Percentiles rank a stretch among this genome's conserved stretches.
Conservation (phyloP, 2,329 filamentous ascomycete genomes). For the Chaetomiaceae sp. region DNA sequence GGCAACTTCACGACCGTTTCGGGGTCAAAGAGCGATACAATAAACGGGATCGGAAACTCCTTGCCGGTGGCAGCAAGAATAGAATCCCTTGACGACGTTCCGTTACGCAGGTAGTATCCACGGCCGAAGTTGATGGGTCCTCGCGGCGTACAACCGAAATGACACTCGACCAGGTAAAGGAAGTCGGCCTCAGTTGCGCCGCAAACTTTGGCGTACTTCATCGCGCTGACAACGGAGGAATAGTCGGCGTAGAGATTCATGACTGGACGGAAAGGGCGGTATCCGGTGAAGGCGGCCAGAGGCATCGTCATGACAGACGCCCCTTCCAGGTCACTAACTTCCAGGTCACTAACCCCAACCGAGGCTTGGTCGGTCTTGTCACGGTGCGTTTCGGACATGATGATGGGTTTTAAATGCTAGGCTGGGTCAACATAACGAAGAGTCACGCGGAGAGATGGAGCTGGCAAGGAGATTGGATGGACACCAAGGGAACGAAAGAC, state of each 20-base stretch:
- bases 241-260: conserved; percentile 15
- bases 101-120: conserved; percentile 18
- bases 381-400: not conserved
- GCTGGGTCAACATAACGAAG: too few relatives aligned
- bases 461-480: too few relatives aligned
- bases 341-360: not conserved
- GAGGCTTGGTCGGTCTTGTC: not conserved
- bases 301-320: not conserved
- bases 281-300: conserved; percentile 2
- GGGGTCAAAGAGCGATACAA: conserved; percentile 2
- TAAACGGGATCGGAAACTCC: not conserved
- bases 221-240: not conserved
- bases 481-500: too few relatives aligned
- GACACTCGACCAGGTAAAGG: conserved; percentile 15
- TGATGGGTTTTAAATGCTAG: too few relatives aligned
- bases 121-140: conserved; percentile 15
- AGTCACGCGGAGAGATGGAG: too few relatives aligned
- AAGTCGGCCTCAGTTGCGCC: conserved; percentile 9
- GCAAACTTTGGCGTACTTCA: conserved; percentile 14
- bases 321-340: not conserved
- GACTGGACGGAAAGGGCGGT: conserved; percentile 10
- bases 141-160: conserved; percentile 9
- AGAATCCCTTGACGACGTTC: conserved; percentile 4
- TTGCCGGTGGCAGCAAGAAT: conserved; percentile 16
- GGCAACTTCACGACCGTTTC: conserved; percentile 9